Evolutionary conservation across 768 basidiomycete species (phyloP), one percentile per base, ranked within the genome.

Genomic region (Trametes elegans): DNA sequence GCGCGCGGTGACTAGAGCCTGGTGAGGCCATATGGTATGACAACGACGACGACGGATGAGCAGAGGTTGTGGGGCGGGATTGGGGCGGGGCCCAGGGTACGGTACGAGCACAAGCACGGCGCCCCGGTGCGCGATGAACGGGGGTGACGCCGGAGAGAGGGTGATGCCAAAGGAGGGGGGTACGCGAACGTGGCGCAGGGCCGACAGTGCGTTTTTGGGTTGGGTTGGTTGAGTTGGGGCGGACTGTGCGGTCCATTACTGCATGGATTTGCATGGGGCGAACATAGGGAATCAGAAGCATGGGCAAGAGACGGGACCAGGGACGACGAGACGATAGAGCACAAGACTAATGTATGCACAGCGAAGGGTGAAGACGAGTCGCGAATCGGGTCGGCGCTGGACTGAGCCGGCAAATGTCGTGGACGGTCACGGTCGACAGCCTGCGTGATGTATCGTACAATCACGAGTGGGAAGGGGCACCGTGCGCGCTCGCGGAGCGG

Each of bases 271-370:
- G 49, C 47, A 44, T 29, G 41, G 32, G 31, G 31, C 24, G n/a
- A 7, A 48, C 21, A 43, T 27, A 27, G n/a, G 39, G 29, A 28
- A 14, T 19, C 34, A 13, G 21, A 10, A 26, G 24, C 24, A 45
- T 29, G 43, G 29, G 43, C 7, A 36, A 41, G 31, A 52, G 41
- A 31, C 14, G 49, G 28, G 19, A n/a, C 7, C 21, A 24, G 28
- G 27, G 29, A 16, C 19, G 45, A 31, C 7, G 53, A 16, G 45
- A 32, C 18, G 32, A 38, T 18, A 21, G 36, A 39, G 45, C 36
- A 32, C 44, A 44, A 19, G 10, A 19, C 26, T 34, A 46, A 52
- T 53, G n/a, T n/a, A 57, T 51, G 56, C 44, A 52, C 56, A 57
- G 50, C 44, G 49, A 51, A 53, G 19, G 24, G 21, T 26, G 35